These are phyloP conservation scores for Eucalyptus paniculata DNA, from an alignment of 345 rosid genomes.

Conservation along the genomic window DNA sequence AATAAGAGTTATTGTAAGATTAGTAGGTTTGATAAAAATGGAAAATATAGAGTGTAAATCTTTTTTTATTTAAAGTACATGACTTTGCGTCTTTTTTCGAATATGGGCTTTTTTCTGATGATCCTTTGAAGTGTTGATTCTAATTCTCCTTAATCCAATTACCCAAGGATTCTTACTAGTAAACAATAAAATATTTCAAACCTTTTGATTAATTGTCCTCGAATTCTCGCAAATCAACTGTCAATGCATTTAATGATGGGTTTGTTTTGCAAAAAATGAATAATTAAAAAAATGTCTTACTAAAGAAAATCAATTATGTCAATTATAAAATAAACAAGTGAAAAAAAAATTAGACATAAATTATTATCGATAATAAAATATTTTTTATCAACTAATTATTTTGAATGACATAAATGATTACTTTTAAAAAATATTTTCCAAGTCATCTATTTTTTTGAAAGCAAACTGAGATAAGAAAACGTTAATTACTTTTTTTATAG, in stretches of 20 bases:
- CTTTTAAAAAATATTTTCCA: not conserved
- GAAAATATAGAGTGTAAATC: no score
- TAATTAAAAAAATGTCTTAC: no score
- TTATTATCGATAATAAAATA: no score
- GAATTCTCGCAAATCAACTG: not conserved
- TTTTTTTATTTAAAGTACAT: not conserved
- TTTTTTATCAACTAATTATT: no score
- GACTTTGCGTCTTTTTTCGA: rapidly evolving
- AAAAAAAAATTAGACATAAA: no score
- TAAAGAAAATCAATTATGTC: no score
- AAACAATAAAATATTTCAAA: not conserved
- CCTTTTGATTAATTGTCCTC: not conserved
- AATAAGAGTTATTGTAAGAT: rapidly evolving
- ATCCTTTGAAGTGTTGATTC: not conserved
- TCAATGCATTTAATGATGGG: not conserved
- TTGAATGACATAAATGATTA: no score
- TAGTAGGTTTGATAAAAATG: rapidly evolving
- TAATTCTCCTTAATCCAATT: not conserved
- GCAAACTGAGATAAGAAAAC: not conserved
- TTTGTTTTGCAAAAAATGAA: no score
- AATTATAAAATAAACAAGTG: not conserved
- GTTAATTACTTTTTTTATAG: not conserved
- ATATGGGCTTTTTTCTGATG: not conserved
- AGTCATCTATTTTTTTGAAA: not conserved
- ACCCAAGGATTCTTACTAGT: not conserved